Evolutionary conservation across 148 eudicot species (phyloP).

Genomic region (Selenicereus undatus): DNA sequence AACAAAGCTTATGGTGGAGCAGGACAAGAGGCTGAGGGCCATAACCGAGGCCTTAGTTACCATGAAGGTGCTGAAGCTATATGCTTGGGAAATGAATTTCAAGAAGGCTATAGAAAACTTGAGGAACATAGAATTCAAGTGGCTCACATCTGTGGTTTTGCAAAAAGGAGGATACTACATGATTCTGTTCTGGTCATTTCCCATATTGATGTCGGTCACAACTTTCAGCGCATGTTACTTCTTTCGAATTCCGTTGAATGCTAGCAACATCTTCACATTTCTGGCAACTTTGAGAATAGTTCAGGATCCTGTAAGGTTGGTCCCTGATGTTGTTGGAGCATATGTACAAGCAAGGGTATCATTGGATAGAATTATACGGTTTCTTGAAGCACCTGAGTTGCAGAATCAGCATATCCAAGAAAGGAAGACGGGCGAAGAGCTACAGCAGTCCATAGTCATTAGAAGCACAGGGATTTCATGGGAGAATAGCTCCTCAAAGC

Average conservation of each 20-base stretch:
- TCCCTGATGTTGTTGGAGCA: constrained; percentile 51
- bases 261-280: constrained; percentile 48
- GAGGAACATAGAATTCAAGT: constrained; percentile 36
- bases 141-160: constrained; percentile 28
- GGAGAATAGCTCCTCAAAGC: constrained; percentile 31
- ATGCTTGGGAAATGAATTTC: constrained; percentile 64
- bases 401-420: constrained; percentile 18
- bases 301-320: constrained; percentile 49
- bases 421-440: background rate
- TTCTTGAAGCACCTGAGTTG: constrained; percentile 46
- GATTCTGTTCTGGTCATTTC: constrained; percentile 45
- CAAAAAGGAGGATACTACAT: constrained; percentile 36
- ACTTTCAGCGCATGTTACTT: constrained; percentile 52
- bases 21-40: constrained; percentile 44
- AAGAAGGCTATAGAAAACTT: constrained; percentile 29
- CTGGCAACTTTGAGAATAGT: constrained; percentile 51
- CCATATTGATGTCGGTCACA: constrained; percentile 38
- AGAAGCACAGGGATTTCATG: constrained; percentile 34
- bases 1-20: constrained; percentile 49
- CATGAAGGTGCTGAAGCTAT: constrained; percentile 57
- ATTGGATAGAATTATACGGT: constrained; percentile 36
- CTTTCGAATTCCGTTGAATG: constrained; percentile 35
- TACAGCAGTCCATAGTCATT: constrained; percentile 23
- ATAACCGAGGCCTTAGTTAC: constrained; percentile 42
- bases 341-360: constrained; percentile 53